Conservation (phyloP, 2,329 filamentous ascomycete species). For the Nemania diffusa region DNA sequence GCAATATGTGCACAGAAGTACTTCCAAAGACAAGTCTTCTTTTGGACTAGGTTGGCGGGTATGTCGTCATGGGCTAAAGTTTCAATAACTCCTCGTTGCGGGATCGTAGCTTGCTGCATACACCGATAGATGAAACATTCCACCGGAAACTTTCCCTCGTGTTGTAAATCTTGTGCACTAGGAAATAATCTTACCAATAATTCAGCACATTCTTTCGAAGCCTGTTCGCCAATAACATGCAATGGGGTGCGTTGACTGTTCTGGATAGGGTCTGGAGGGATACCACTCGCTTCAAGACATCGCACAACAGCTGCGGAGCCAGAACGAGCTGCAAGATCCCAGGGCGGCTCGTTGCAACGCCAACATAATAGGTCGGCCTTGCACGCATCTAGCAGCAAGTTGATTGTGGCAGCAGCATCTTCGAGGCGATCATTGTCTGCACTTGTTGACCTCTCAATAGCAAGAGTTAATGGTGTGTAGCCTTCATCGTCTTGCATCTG, state of each 20-base stretch:
- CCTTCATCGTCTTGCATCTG: constrained; percentile 14
- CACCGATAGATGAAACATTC: constrained; percentile 7
- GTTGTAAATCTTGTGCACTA: neutral
- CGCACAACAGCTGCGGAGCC: neutral
- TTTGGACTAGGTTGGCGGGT: neutral
- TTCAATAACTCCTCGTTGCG: constrained; percentile 6
- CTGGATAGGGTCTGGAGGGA: neutral
- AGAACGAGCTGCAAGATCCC: constrained; percentile 22
- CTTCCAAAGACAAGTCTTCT: neutral
- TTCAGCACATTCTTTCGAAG: constrained; percentile 8
- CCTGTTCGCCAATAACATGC: neutral
- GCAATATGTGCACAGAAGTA: neutral
- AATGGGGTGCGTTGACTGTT: constrained; percentile 3
- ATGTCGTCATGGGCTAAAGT: neutral
- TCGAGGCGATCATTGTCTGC: neutral
- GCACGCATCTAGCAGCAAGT: constrained; percentile 3
- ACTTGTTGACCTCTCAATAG: neutral
- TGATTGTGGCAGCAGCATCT: neutral
- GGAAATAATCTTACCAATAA: constrained; percentile 2
- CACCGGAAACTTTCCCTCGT: neutral
- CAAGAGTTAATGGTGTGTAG: constrained; percentile 20
- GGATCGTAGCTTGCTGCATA: neutral
- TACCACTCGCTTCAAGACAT: neutral
- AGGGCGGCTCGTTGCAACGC: constrained; percentile 6
- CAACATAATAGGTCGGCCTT: constrained; percentile 11